Percentiles rank a stretch among this genome's conserved stretches.
phyloP scores from a whole-genome alignment of 2,329 filamentous ascomycete genomes.

The Canariomyces notabilis region DNA sequence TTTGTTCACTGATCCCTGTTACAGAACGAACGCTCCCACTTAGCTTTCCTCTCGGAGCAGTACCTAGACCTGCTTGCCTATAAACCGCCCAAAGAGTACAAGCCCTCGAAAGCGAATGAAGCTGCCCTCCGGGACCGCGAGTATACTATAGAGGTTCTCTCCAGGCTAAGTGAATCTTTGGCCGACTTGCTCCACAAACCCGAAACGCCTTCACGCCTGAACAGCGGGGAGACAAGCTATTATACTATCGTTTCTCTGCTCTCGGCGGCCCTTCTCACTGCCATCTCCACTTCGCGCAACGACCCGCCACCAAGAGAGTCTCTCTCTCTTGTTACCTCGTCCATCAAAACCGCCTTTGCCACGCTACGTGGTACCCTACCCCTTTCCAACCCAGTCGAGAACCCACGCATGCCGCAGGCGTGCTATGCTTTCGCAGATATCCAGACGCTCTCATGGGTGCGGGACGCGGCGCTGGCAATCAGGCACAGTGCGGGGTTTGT shows the following conservation, averaged over 20 bases:
- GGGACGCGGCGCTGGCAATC: conserved; percentile 33
- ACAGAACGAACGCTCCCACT: conserved; percentile 46
- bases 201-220: conserved; percentile 30
- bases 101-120: conserved; percentile 37
- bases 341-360: conserved; percentile 19
- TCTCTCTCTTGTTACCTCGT: conserved; percentile 1
- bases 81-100: conserved; percentile 47
- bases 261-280: conserved; percentile 25
- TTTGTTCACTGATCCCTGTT: background rate
- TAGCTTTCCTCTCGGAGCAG: conserved; percentile 45
- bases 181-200: conserved; percentile 33
- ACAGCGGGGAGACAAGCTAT: conserved; percentile 39
- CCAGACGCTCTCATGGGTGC: conserved; percentile 35
- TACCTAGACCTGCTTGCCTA: conserved; percentile 47
- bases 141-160: conserved; percentile 40
- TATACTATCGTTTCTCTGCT: conserved; percentile 42
- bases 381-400: background rate
- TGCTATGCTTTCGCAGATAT: conserved; percentile 30
- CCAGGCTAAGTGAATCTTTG: conserved; percentile 40
- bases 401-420: conserved; percentile 3
- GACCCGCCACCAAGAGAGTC: conserved; percentile 16
- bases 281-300: conserved; percentile 21
- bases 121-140: conserved; percentile 38
- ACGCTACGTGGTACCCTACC: conserved; percentile 14
- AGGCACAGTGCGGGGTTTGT: conserved; percentile 32